Conservation (phyloP, 495 filamentous ascomycete species). For the Trichoderma gamsii region DNA sequence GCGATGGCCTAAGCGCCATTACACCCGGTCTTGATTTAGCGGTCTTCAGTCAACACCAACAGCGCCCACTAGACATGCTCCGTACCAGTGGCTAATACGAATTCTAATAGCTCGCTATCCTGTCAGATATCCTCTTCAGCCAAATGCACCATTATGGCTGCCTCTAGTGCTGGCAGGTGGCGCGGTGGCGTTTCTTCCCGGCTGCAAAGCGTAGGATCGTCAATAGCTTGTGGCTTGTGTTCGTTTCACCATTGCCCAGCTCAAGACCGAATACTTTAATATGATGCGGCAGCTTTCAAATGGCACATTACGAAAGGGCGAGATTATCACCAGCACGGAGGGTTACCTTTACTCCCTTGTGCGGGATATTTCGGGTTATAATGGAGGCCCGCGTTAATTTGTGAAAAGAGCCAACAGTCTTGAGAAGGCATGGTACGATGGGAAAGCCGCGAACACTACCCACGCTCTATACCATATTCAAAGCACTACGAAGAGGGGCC, state of each 20-base stretch:
- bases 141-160: not conserved
- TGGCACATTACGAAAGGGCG: not conserved
- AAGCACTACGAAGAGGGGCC: not conserved
- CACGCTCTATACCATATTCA: not conserved
- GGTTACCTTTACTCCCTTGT: not conserved
- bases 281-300: not conserved
- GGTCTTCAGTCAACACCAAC: not conserved
- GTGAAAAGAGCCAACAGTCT: constrained; percentile 2
- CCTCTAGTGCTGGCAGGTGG: not conserved
- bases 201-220: constrained; percentile 6
- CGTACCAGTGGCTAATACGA: not conserved
- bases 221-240: not conserved
- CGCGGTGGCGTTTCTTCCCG: constrained; percentile 11
- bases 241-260: not conserved
- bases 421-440: not conserved
- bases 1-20: constrained; percentile 7
- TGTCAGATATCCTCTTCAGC: not conserved
- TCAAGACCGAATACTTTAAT: not conserved
- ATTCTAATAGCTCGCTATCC: not conserved
- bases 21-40: not conserved
- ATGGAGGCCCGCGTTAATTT: not conserved
- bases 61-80: not conserved
- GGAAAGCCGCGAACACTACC: not conserved
- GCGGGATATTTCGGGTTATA: not conserved
- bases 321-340: not conserved